Evolutionary conservation across 129 eudicot species (phyloP).

Genomic region (Apium graveolens): DNA sequence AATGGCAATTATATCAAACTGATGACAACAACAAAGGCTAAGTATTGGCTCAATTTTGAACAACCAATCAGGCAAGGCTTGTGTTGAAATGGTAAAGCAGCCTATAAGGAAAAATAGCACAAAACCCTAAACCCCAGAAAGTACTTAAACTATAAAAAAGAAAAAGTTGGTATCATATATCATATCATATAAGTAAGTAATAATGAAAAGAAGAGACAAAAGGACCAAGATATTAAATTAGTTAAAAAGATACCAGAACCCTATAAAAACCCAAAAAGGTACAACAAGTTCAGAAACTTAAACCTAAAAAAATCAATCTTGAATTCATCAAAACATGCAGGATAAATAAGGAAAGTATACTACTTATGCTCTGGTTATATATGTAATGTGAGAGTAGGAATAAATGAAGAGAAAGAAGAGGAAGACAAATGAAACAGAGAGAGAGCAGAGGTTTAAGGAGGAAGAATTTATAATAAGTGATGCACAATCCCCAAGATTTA

Average conservation of each 20-base stretch:
- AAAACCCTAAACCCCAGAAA: conserved; percentile 35
- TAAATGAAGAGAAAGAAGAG: neutral
- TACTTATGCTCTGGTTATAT: no score
- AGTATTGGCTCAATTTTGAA: neutral
- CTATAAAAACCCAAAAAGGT: conserved; percentile 14
- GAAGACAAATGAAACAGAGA: conserved; percentile 1
- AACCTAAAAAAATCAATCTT: conserved; percentile 22
- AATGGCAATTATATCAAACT: neutral
- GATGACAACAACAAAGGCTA: conserved; percentile 2
- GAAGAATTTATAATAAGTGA: neutral
- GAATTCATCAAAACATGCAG: conserved; percentile 20
- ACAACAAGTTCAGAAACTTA: neutral
- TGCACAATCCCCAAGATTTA: conserved; percentile 41
- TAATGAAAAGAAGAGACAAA: conserved; percentile 19
- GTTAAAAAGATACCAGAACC: conserved; percentile 25
- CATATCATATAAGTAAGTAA: neutral
- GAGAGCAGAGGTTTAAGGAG: neutral
- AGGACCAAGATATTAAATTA: conserved; percentile 13
- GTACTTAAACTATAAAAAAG: conserved; percentile 11
- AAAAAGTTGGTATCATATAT: conserved; percentile 15
- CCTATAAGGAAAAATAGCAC: conserved; percentile 14
- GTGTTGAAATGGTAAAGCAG: conserved; percentile 17
- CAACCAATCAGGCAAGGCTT: conserved; percentile 1
- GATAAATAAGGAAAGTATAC: conserved; percentile 11
- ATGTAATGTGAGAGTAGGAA: neutral